A percentile compares a stretch with the other conserved stretches of the same genome.
Conservation (phyloP, 2,329 filamentous ascomycete species). For the Alternaria ethzedia region DNA sequence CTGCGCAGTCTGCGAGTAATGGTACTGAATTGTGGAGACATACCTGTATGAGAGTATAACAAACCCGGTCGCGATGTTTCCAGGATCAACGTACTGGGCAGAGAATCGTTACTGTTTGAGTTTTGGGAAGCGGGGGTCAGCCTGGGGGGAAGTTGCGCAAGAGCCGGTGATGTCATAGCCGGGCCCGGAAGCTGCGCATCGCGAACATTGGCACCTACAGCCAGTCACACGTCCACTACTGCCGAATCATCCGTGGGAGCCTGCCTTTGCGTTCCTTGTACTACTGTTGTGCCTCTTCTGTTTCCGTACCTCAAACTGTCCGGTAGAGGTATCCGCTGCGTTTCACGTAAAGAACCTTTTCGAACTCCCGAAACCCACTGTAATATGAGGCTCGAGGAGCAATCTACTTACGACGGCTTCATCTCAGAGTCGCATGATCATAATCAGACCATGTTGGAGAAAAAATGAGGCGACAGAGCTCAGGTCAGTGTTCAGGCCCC, state of each 20-base stretch:
- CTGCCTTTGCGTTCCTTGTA: background rate
- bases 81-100: conserved; percentile 18
- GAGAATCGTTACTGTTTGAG: conserved; percentile 25
- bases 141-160: conserved; percentile 18
- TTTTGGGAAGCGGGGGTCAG: conserved; percentile 21
- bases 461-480: background rate
- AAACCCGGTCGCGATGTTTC: background rate
- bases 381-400: background rate
- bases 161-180: conserved; percentile 30
- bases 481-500: background rate
- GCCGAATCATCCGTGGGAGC: background rate
- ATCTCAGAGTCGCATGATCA: background rate
- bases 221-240: conserved; percentile 1
- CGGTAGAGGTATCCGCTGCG: background rate
- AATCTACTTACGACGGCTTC: background rate
- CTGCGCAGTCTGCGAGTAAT: background rate
- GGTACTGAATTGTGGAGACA: background rate
- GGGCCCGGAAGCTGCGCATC: conserved; percentile 21
- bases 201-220: background rate
- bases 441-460: background rate
- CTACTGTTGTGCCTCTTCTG: background rate
- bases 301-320: background rate
- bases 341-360: background rate
- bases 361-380: background rate
- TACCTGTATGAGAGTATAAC: conserved; percentile 14